Evolutionary conservation across 1,139 yeast species (phyloP), one percentile per base, ranked within the genome.

Genomic region (Hyphopichia khmerensis): DNA sequence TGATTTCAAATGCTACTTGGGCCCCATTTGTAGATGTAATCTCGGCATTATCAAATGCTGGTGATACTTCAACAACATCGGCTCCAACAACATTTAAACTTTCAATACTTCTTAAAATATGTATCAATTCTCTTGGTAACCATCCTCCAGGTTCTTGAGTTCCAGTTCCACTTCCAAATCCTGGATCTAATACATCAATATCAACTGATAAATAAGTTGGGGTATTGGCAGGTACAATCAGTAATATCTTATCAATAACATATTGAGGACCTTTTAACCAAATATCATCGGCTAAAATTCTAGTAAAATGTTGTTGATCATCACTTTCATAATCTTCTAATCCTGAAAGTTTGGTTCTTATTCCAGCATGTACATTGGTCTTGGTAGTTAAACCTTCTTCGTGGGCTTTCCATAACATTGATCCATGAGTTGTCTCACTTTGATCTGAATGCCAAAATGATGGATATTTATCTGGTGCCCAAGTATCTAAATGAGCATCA

Each of bases 101-200:
- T 18, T 82, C 86, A 35, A 86, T 61, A 9, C 71, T 70, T 50
- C 91, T 72, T 47, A 86, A 64, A 24, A 86, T 70, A 45, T 80
- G 72, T 43, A 85, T 73, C 45, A 86, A 71, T 58, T 86, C 95
- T 45, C 95, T 72, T n/a, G 91, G 84, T 40, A 84, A 67, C 77
- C 88, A 78, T 42, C 95, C 95, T 43, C 95, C 95, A 4, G 85
- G 83, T 61, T 86, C 95, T 48, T 84, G 87, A 3, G 95, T 86
- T 9, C 95, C 95, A 1, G 95, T 86, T 1, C 93, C 95, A 43
- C 89, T 85, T 3, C 90, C 88, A 52, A 82, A 76, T 2, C 85
- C 88, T 2, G 93, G 93, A 57, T 86, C 95, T 49, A 86, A 67
- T n/a, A 84, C 88, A 59, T 86, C 95, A 37, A 86, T 82, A 59